A percentile compares a stretch with the other conserved stretches of the same genome.
Evolutionary conservation across 495 filamentous ascomycete species (phyloP).

Genomic region (Penicillium flavigenum): DNA sequence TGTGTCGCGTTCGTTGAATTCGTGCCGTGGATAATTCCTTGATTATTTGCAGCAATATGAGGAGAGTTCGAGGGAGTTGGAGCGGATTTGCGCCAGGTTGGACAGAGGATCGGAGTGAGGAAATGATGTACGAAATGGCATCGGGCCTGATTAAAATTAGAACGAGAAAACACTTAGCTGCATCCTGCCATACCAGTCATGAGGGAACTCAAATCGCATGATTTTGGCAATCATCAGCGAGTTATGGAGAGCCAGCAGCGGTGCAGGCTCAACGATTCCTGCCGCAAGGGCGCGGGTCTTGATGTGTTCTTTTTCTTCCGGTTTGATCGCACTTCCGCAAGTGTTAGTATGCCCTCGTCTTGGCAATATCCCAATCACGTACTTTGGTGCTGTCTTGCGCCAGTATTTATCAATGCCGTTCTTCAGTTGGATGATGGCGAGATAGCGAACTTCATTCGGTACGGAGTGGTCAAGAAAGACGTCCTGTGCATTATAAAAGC

Average conservation of each 20-base stretch:
- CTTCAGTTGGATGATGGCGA: conserved; percentile 92
- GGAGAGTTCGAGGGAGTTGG: conserved; percentile 67
- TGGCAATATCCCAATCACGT: conserved; percentile 17
- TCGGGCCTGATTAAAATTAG: conserved; percentile 44
- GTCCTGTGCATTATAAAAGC: conserved; percentile 46
- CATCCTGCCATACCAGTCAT: conserved; percentile 60
- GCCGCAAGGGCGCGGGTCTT: conserved; percentile 69
- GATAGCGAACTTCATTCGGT: conserved; percentile 72
- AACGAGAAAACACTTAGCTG: background rate
- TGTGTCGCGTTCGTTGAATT: conserved; percentile 64
- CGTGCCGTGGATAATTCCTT: conserved; percentile 86
- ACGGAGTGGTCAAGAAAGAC: conserved; percentile 75
- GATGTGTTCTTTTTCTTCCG: conserved; percentile 72
- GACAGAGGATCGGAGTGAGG: conserved; percentile 54
- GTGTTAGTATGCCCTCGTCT: conserved; percentile 21
- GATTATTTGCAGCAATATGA: conserved; percentile 77
- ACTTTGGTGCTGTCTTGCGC: conserved; percentile 71
- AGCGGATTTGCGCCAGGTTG: conserved; percentile 47
- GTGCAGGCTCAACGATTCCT: conserved; percentile 70
- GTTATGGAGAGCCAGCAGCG: conserved; percentile 76
- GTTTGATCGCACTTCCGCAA: conserved; percentile 59
- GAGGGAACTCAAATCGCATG: conserved; percentile 81
- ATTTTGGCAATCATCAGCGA: conserved; percentile 86
- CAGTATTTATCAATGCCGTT: conserved; percentile 95
- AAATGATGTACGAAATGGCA: conserved; percentile 54